Conservation (phyloP, 2,329 filamentous ascomycete species). For the Xylaria sp. region DNA sequence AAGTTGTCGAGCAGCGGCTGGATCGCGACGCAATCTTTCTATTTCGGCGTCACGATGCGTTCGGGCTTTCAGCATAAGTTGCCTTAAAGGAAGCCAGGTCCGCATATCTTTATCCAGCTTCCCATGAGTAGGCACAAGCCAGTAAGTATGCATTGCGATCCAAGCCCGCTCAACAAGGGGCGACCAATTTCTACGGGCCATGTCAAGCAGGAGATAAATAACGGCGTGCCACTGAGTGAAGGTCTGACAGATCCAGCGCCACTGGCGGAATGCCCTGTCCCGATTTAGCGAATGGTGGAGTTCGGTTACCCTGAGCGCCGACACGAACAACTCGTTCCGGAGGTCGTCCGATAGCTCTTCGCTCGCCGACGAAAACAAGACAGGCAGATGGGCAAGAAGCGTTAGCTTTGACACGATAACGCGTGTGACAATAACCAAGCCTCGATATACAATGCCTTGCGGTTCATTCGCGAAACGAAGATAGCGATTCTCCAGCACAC, state of each 20-base stretch:
- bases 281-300: constrained; percentile 61
- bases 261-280: constrained; percentile 45
- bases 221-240: constrained; percentile 50
- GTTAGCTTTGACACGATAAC: constrained; percentile 75
- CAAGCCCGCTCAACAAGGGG: constrained; percentile 28
- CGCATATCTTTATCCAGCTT: constrained; percentile 29
- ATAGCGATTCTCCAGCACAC: constrained; percentile 38
- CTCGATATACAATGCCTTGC: constrained; percentile 36
- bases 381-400: constrained; percentile 69
- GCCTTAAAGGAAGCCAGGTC: constrained; percentile 39
- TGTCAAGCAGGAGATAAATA: constrained; percentile 45
- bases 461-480: constrained; percentile 35
- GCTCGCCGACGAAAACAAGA: constrained; percentile 42
- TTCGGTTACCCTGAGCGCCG: constrained; percentile 69
- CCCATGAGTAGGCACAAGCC: constrained; percentile 26
- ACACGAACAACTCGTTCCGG: constrained; percentile 64
- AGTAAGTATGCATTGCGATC: constrained; percentile 27
- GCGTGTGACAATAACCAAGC: constrained; percentile 53
- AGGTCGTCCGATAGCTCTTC: constrained; percentile 40
- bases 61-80: constrained; percentile 36
- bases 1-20: constrained; percentile 23
- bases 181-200: constrained; percentile 30
- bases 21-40: constrained; percentile 30
- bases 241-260: constrained; percentile 46
- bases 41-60: constrained; percentile 36